These are phyloP conservation scores for Trypanosoma caninum DNA, from an alignment of 208 protist genomes.

Conservation along the genomic window DNA sequence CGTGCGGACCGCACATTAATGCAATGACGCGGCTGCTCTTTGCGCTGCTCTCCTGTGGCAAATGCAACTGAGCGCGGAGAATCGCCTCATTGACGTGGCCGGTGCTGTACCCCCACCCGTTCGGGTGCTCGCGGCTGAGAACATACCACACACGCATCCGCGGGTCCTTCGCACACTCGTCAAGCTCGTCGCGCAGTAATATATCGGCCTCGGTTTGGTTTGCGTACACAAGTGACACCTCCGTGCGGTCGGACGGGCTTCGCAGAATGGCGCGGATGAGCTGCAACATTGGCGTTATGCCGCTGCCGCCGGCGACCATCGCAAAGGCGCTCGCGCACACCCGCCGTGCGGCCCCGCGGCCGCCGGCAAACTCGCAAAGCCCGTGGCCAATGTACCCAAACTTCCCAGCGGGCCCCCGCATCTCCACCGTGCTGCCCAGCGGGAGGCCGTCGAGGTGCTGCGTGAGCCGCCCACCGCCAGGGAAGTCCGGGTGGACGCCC, in stretches of 20 bases:
- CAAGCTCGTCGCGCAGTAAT: slow-evolving; percentile 84
- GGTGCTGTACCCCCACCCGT: slow-evolving; percentile 62
- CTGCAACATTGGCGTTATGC: slow-evolving; percentile 93
- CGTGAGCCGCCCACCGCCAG: slow-evolving; percentile 83
- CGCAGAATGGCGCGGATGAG: slow-evolving; percentile 84
- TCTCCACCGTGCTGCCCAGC: slow-evolving; percentile 80
- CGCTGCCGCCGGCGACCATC: slow-evolving; percentile 81
- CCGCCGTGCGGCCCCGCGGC: slow-evolving; percentile 8
- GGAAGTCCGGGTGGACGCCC: slow-evolving; percentile 79
- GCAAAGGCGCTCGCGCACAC: slow-evolving; percentile 47
- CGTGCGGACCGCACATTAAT: slow-evolving; percentile 85
- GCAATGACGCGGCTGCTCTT: slow-evolving; percentile 35
- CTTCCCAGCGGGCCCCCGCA: slow-evolving; percentile 85
- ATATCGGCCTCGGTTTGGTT: slow-evolving; percentile 92
- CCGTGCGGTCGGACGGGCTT: slow-evolving; percentile 64
- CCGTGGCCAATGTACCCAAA: slow-evolving; percentile 83
- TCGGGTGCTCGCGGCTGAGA: slow-evolving; percentile 35
- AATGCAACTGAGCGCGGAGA: slow-evolving; percentile 65
- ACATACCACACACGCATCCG: slow-evolving; percentile 81
- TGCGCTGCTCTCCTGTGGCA: slow-evolving; percentile 35
- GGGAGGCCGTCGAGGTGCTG: slow-evolving; percentile 85
- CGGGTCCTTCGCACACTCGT: slow-evolving; percentile 42
- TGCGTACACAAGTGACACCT: slow-evolving; percentile 82
- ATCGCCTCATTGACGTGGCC: slow-evolving; percentile 76
- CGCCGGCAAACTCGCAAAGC: slow-evolving; percentile 10